A percentile compares a stretch with the other conserved stretches of the same genome.
These are phyloP conservation scores for Yarrowia divulgata DNA, from an alignment of 805 yeast species.

Conservation along the genomic window DNA sequence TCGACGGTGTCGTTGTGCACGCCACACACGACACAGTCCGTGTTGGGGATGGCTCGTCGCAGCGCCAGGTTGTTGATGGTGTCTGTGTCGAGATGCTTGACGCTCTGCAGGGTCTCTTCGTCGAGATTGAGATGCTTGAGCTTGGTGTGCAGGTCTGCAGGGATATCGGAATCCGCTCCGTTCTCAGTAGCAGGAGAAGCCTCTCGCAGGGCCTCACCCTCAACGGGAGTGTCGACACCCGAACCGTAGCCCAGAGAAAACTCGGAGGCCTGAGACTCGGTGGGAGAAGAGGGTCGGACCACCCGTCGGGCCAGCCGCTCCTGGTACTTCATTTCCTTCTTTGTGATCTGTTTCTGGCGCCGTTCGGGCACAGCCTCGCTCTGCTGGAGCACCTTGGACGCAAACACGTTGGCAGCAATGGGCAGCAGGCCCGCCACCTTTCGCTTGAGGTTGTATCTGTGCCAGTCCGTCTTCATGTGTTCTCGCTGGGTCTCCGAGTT, in stretches of 20 bases:
- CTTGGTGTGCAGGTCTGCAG: conserved; percentile 19
- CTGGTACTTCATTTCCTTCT: conserved; percentile 50
- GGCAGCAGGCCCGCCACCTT: conserved; percentile 86
- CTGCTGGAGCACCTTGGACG: conserved; percentile 65
- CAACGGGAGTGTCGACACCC: conserved; percentile 40
- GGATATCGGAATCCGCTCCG: neutral
- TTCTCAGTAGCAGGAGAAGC: neutral
- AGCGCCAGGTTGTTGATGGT: conserved; percentile 43
- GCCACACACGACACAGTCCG: conserved; percentile 55
- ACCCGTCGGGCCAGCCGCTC: conserved; percentile 46
- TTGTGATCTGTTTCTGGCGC: conserved; percentile 49
- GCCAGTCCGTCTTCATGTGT: conserved; percentile 99
- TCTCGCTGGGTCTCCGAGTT: conserved; percentile 84
- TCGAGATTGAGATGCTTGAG: conserved; percentile 39
- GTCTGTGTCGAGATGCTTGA: conserved; percentile 43
- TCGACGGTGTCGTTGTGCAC: conserved; percentile 61
- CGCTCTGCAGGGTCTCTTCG: conserved; percentile 31
- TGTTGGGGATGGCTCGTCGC: conserved; percentile 49
- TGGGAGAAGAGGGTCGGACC: conserved; percentile 37
- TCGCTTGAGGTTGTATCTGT: conserved; percentile 91
- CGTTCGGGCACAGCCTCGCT: conserved; percentile 44
- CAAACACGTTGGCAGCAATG: conserved; percentile 70
- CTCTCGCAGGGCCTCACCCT: conserved; percentile 17
- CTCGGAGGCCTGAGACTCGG: conserved; percentile 43
- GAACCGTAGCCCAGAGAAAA: conserved; percentile 47